Evolutionary conservation across 176 grass and related monocot species (phyloP), one percentile per base, ranked within the genome.

Genomic region (Cenchrus americanus): DNA sequence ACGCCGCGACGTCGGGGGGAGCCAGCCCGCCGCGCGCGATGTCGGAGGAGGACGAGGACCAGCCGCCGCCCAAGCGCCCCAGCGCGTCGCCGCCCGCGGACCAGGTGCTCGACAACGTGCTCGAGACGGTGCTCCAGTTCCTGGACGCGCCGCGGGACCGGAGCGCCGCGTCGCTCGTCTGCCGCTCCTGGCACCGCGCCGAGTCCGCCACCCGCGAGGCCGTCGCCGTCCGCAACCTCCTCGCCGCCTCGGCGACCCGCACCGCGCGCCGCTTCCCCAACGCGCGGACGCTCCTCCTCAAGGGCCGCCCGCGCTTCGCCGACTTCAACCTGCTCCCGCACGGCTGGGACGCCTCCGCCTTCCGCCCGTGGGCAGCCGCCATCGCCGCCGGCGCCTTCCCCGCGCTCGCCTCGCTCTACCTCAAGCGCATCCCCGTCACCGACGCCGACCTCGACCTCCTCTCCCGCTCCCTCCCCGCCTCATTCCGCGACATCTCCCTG

Each of bases 121-220:
- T 99, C 18, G 93, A 99, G 89, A 94, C 89, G 80, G 97, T 99
- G 69, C 91, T 99, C 18, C 89, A 96, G 89, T 99, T 99, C 89
- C 88, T 99, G 46, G 30, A 73, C 24, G 79, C 84, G 0, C 81
- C 88, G 49, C 73, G 81, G 22, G 97, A 99, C 89, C 91, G 97
- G 15, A 85, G 89, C 78, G 76, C 93, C 3, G 90, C 89, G 14
- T 99, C 97, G 0, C 88, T 99, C 8, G 97, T 99, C 10, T 99
- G 81, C 77, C 87, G 91, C 27, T 99, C 89, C 58, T 99, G 97
- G 93, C 73, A 89, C 89, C 86, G 88, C 14, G 90, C 93, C 23
- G 97, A 99, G 88, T 85, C 89, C 54, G 81, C 83, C 80, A 99
- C 97, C 52, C 87, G 93, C 12, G 58, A 17, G 8, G 41, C 91